Base-by-base conservation (phyloP, 306 rosid species). In the Quercus engelmannii region DNA sequence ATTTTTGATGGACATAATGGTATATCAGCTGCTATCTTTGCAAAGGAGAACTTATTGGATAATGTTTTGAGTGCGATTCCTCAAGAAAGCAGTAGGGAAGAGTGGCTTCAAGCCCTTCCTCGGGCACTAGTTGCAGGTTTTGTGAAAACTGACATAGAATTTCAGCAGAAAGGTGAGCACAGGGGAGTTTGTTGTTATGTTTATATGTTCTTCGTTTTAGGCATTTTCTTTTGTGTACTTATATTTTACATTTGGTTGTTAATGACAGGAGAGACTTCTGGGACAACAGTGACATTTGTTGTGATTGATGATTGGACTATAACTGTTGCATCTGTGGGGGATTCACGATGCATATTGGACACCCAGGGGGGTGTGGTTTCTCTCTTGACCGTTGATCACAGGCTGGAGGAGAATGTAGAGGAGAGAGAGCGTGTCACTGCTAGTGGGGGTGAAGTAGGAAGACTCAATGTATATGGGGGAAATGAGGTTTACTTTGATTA, bases 371-470 rank as follows among this genome's bases (percentile, higher is more conserved):
- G 99, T 31, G 89, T 91, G 9, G 98, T 95, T 82, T 92, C 98
- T 83, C 93, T 92, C 76, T 81, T 95, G 91, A 95, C 98, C 13
- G 99, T 95, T 69, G 99, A 95, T 83, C 98, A 95, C 81, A 89
- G 99, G 82, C 89, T 92, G 79, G 99, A 95, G 86, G 99, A 95
- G 82, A 95, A 95, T 83, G 96, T 21, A 74, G 97, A 95, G 82
- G 99, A 95, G 91, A 91, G 99, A 83, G 94, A 91, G 73, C 99
- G 97, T 9, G 98, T 96, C 52, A 96, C 98, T 79, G 99, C 99
- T 20, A 96, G 99, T 74, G 99, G 99, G n/a, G 99, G 99, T 43
- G 99, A 96, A 90, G 99, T 96, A 64, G 99, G 99, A 85, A 90
- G 99, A 84, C 97, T 96, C 61, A 96, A 93, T 82, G 88, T 96